Evolutionary conservation across 352 stramenopile genomes (phyloP).

Genomic region (Phytophthora sp.): DNA sequence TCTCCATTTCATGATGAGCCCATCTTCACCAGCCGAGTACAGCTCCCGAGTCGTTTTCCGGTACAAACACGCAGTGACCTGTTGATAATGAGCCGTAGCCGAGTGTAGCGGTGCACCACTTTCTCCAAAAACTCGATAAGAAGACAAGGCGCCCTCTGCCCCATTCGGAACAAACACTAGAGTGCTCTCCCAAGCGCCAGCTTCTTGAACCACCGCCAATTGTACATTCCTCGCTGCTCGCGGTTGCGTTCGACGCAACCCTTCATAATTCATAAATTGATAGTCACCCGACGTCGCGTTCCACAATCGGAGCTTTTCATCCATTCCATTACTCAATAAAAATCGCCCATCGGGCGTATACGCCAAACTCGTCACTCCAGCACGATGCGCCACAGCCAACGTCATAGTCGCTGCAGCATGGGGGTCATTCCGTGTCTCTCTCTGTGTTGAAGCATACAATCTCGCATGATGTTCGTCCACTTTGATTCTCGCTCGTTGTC

Average conservation of each 20-base stretch:
- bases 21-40: constrained; percentile 65
- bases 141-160: constrained; percentile 48
- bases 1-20: constrained; percentile 78
- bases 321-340: constrained; percentile 63
- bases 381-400: constrained; percentile 53
- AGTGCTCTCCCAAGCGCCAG: constrained; percentile 49
- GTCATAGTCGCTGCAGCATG: constrained; percentile 61
- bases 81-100: constrained; percentile 65
- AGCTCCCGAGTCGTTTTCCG: constrained; percentile 57
- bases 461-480: constrained; percentile 26
- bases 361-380: constrained; percentile 60
- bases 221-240: constrained; percentile 51
- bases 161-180: constrained; percentile 73
- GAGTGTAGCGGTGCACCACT: constrained; percentile 38
- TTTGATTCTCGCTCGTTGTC: constrained; percentile 22
- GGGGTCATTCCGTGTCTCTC: constrained; percentile 52
- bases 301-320: constrained; percentile 75
- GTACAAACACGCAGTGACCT: constrained; percentile 68
- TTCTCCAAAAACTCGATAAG: constrained; percentile 60
- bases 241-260: constrained; percentile 35
- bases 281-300: constrained; percentile 60
- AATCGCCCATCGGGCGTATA: constrained; percentile 74
- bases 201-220: constrained; percentile 70
- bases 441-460: constrained; percentile 7
- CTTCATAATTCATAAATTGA: constrained; percentile 76